Evolutionary conservation across 2,329 filamentous ascomycete species (phyloP), one percentile per base, ranked within the genome.

Genomic region (Phaeophleospora eucalypticola): DNA sequence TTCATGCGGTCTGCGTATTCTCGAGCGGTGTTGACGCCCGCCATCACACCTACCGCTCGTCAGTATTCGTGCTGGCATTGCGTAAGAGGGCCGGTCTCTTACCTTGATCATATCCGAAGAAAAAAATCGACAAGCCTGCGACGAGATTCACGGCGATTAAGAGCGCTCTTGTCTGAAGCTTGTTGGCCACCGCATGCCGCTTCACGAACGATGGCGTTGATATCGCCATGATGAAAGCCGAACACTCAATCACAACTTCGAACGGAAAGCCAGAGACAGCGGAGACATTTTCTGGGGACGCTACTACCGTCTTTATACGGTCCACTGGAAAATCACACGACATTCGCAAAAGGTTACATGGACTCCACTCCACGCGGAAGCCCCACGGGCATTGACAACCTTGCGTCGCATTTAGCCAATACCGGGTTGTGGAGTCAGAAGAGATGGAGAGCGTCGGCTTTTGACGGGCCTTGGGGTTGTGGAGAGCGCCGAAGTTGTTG

Each of bases 1-100:
- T 74, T 74, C 81, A 87, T 86, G 8, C 79, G 67, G 32, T 79
- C 70, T 41, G 82, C 78, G 59, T 86, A 87, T 61, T 84, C 68
- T 41, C 76, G 75, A 33, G 81, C 74, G 38, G 79, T 82, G 65
- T 86, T 86, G 10, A 86, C 82, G 46, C 83, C 83, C 15, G 78
- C 78, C 73, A 77, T 76, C 68, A 77, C 71, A 24, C 58, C 59
- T 56, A 34, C 33, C 27, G 10, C 9, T 17, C 36, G 17, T 29
- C 29, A 38, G 35, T 32, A 16, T 32, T 4, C 15, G 27, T 18
- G 21, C 8, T 24, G 18, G 9, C 9, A 10, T 15, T 29, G 10
- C 14, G 14, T 12, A 20, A 14, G 3, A 14, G 37, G 18, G 12
- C 6, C 7, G 12, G 6, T 7, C 75, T 75, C 65, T 74, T 70